Conservation (phyloP, 2,329 filamentous ascomycete species). For the Ascochyta clinopodiicola region DNA sequence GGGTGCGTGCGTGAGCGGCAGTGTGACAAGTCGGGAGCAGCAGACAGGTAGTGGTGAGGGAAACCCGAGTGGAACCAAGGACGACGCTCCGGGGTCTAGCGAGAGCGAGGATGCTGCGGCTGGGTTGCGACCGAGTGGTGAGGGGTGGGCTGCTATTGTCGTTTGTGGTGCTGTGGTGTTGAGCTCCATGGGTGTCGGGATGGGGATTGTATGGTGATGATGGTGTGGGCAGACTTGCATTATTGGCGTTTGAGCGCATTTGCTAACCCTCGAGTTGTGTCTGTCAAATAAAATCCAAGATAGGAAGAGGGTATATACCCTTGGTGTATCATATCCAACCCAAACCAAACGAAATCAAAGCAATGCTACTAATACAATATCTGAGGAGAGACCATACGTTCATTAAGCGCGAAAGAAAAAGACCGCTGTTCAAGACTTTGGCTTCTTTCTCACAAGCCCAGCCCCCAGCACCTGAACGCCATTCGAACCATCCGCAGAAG, state of each 20-base stretch:
- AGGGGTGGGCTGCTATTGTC: slow-evolving; percentile 18
- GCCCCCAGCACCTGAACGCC: slow-evolving; percentile 37
- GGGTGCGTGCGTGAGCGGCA: slow-evolving; percentile 36
- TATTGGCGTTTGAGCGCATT: background rate
- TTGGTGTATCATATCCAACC: too few relatives aligned
- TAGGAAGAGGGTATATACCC: too few relatives aligned
- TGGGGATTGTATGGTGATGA: slow-evolving; percentile 11
- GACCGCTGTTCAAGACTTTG: slow-evolving; percentile 28
- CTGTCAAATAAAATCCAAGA: too few relatives aligned
- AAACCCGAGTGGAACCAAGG: slow-evolving; percentile 24
- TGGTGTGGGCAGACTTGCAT: background rate
- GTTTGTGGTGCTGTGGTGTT: slow-evolving; percentile 21
- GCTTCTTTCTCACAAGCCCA: slow-evolving; percentile 46
- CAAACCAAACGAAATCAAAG: too few relatives aligned
- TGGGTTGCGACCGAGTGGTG: slow-evolving; percentile 12
- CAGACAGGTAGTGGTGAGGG: slow-evolving; percentile 36
- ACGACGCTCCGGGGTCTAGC: slow-evolving; percentile 6
- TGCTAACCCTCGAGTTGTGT: too few relatives aligned
- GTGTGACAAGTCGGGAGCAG: slow-evolving; percentile 33
- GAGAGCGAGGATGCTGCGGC: slow-evolving; percentile 27
- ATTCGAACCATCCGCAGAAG: slow-evolving; percentile 18
- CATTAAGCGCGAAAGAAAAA: too few relatives aligned
- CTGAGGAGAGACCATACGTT: too few relatives aligned
- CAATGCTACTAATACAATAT: too few relatives aligned
- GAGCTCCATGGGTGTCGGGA: slow-evolving; percentile 8